Conservation (phyloP, 495 filamentous ascomycete genomes). For the Penicillium desertorum region DNA sequence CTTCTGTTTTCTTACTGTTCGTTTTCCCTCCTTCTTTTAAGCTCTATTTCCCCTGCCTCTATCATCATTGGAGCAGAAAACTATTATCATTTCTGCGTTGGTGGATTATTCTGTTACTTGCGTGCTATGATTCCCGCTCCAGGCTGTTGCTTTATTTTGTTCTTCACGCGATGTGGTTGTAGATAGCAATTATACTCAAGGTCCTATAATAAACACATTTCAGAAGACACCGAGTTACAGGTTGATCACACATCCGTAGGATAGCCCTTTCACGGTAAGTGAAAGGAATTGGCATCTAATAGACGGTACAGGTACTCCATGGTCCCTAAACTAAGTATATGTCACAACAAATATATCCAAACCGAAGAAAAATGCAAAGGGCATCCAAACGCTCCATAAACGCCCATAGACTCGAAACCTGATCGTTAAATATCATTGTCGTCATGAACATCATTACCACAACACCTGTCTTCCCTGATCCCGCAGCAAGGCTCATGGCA, state of each 20-base stretch:
- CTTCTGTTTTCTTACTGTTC: conserved; percentile 2
- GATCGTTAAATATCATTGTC: conserved; percentile 17
- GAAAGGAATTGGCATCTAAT: background rate
- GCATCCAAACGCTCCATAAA: background rate
- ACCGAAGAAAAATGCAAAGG: background rate
- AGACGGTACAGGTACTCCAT: background rate
- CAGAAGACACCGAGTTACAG: background rate
- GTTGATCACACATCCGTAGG: background rate
- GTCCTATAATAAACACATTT: background rate
- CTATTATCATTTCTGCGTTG: background rate
- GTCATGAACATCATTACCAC: conserved; percentile 14
- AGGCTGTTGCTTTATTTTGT: background rate
- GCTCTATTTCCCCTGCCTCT: background rate
- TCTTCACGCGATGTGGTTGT: conserved; percentile 2
- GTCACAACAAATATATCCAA: background rate
- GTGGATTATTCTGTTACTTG: conserved; percentile 1
- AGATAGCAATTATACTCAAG: conserved; percentile 6
- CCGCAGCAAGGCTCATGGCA: background rate
- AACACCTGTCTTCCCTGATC: background rate
- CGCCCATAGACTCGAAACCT: background rate
- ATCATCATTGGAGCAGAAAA: conserved; percentile 6
- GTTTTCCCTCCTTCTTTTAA: conserved; percentile 1
- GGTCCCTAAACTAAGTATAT: background rate
- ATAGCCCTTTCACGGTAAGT: background rate
- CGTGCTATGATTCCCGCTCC: conserved; percentile 11